Conservation (phyloP, 805 yeast genomes). For the Ogataea neopini region DNA sequence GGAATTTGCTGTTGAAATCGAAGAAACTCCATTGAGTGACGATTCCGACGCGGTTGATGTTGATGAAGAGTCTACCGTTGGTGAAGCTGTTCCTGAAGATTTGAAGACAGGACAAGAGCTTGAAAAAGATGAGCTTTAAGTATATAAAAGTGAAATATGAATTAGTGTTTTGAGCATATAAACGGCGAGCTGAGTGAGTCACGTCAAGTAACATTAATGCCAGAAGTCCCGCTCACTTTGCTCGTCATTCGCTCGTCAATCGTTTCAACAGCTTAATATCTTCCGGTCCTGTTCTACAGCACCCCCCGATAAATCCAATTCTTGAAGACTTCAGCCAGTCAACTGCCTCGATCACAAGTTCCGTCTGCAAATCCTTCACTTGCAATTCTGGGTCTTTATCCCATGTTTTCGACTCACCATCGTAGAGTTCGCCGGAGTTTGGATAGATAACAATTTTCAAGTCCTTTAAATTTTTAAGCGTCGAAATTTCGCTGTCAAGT, state of each 20-base stretch:
- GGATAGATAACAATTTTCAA: slow-evolving; percentile 63
- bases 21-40: slow-evolving; percentile 18
- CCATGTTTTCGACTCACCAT: slow-evolving; percentile 49
- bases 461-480: slow-evolving; percentile 14
- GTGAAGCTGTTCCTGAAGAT: slow-evolving; percentile 17
- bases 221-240: no score
- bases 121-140: slow-evolving; percentile 20
- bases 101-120: slow-evolving; percentile 11
- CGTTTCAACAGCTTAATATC: slow-evolving; percentile 37
- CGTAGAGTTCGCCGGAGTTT: slow-evolving; percentile 71
- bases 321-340: slow-evolving; percentile 41
- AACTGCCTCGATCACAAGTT: slow-evolving; percentile 42
- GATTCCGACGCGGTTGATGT: slow-evolving; percentile 1
- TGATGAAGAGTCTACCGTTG: slow-evolving; percentile 19
- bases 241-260: no score
- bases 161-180: no score
- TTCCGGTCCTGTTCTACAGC: slow-evolving; percentile 68
- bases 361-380: slow-evolving; percentile 21
- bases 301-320: slow-evolving; percentile 66
- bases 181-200: no score
- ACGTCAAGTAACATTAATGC: no score
- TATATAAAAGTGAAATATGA: no score
- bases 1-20: slow-evolving; percentile 7
- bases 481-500: slow-evolving; percentile 17
- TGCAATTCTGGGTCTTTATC: slow-evolving; percentile 17